These are phyloP conservation scores for Phytophthora uliginosa DNA, from an alignment of 352 stramenopile species.

Conservation along the genomic window DNA sequence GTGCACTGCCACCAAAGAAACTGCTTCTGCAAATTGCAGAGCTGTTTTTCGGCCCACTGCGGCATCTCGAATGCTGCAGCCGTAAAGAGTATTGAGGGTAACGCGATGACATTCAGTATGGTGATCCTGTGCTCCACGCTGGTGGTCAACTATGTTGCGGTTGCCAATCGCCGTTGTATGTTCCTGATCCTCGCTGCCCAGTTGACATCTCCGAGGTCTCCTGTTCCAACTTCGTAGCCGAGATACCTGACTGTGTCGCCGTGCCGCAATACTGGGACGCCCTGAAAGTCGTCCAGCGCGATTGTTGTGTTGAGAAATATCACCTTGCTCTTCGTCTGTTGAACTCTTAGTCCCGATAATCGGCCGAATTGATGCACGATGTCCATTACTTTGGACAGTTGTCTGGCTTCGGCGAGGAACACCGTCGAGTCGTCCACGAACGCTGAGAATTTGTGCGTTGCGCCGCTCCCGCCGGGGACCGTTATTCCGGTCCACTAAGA, in stretches of 20 bases:
- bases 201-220: not conserved
- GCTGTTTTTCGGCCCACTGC: not conserved
- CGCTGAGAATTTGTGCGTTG: not conserved
- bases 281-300: not conserved
- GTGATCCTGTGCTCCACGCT: not conserved
- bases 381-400: not conserved
- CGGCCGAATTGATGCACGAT: not conserved
- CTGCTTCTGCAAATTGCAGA: constrained; percentile 1
- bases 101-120: constrained; percentile 3
- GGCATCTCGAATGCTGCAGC: constrained; percentile 3
- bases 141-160: not conserved
- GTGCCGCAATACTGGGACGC: not conserved
- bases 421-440: not conserved
- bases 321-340: not conserved
- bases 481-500: not conserved
- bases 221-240: not conserved
- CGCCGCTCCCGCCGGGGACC: no score
- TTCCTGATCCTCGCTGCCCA: not conserved
- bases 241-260: not conserved
- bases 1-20: constrained; percentile 5
- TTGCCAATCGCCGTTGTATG: not conserved
- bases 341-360: not conserved
- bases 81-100: constrained; percentile 6
- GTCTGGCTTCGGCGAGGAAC: not conserved
- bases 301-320: constrained; percentile 9